Evolutionary conservation across 2,329 filamentous ascomycete species (phyloP).

Genomic region (Gremmenia infestans): DNA sequence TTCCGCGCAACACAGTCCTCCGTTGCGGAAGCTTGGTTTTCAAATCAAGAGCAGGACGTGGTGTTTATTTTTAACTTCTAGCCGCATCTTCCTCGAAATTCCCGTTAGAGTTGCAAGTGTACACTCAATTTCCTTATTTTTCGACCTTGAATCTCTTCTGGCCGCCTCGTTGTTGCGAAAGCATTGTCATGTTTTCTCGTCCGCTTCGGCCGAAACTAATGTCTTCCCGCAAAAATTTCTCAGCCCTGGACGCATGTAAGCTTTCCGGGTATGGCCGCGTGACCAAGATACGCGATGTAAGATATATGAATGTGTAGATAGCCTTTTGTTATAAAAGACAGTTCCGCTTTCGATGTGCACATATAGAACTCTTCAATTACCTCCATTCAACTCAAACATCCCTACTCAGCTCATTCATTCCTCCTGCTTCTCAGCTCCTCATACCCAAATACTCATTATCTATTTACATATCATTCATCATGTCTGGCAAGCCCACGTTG

Average conservation of each 20-base stretch:
- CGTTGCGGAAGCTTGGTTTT: no score
- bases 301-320: not conserved
- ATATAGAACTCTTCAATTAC: not conserved
- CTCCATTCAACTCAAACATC: not conserved
- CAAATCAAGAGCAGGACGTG: no score
- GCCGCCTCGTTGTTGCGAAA: no score
- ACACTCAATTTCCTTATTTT: no score
- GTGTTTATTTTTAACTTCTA: no score
- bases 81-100: no score
- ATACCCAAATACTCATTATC: not conserved
- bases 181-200: no score
- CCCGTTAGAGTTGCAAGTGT: no score
- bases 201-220: no score
- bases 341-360: not conserved
- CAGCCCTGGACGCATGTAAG: not conserved
- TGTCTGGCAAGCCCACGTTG: slow-evolving; percentile 32
- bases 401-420: not conserved
- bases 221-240: not conserved
- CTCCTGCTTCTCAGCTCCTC: not conserved
- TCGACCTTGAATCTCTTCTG: no score
- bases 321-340: not conserved
- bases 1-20: no score
- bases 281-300: not conserved
- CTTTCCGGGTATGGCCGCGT: not conserved
- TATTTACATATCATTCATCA: not conserved